These are phyloP conservation scores for Talaromyces trachyspermus DNA, from an alignment of 495 filamentous ascomycete species.

Conservation along the genomic window DNA sequence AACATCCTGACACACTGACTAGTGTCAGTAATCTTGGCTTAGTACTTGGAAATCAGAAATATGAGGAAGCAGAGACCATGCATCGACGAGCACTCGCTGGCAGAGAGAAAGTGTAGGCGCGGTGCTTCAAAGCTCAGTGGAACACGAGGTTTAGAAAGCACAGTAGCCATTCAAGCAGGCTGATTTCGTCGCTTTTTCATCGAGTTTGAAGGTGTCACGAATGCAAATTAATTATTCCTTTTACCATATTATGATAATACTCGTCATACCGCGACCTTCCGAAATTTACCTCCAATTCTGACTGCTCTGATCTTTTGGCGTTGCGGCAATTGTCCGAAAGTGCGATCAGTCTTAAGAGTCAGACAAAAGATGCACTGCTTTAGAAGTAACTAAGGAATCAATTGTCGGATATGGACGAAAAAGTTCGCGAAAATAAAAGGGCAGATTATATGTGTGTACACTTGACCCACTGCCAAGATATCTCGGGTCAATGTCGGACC, in stretches of 20 bases:
- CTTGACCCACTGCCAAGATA: not conserved
- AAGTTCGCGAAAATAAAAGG: too few species aligned
- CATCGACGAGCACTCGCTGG: constrained; percentile 14
- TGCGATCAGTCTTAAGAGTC: too few species aligned
- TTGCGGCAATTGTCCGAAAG: too few species aligned
- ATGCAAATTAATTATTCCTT: not conserved
- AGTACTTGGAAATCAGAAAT: constrained; percentile 16
- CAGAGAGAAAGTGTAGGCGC: constrained; percentile 15
- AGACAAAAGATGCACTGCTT: too few species aligned
- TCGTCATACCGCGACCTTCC: not conserved
- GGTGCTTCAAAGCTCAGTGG: too few species aligned
- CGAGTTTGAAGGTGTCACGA: not conserved
- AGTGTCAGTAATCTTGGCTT: constrained; percentile 21
- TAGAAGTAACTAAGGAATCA: too few species aligned
- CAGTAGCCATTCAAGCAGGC: not conserved
- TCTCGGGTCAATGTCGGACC: not conserved
- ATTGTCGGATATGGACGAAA: not conserved
- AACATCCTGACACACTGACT: constrained; percentile 20
- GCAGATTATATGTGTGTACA: too few species aligned
- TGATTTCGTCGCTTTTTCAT: not conserved
- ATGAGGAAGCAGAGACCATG: constrained; percentile 24
- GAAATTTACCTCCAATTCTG: too few species aligned
- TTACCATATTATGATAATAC: not conserved
- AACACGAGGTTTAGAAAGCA: not conserved
- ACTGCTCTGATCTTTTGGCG: too few species aligned